Conservation (phyloP, 208 protist species). For the Crithidia thermophila region DNA sequence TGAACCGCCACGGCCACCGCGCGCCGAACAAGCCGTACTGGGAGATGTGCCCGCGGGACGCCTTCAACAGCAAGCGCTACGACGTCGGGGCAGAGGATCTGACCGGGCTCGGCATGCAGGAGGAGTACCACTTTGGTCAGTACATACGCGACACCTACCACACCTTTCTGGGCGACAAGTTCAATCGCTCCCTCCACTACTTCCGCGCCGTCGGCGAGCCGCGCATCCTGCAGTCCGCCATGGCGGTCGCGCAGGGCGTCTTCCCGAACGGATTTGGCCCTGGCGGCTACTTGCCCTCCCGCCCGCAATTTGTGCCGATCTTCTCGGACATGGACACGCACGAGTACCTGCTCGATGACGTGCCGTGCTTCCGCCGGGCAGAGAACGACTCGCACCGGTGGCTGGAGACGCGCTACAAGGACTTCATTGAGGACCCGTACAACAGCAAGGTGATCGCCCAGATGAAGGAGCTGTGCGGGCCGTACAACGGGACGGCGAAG, state of each 20-base stretch:
- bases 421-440: constrained; percentile 51
- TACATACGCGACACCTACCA: constrained; percentile 62
- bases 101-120: constrained; percentile 75
- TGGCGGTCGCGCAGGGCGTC: constrained; percentile 74
- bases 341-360: constrained; percentile 86
- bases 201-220: constrained; percentile 87
- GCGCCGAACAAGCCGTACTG: constrained; percentile 82
- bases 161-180: constrained; percentile 66
- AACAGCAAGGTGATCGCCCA: constrained; percentile 39
- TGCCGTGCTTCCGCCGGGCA: constrained; percentile 82
- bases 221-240: constrained; percentile 80
- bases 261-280: constrained; percentile 85
- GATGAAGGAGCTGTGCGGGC: constrained; percentile 66
- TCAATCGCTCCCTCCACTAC: constrained; percentile 79
- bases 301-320: constrained; percentile 82
- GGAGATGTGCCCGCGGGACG: constrained; percentile 70
- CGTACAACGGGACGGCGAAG: constrained; percentile 26
- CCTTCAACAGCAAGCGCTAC: constrained; percentile 51
- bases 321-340: constrained; percentile 90
- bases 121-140: constrained; percentile 75
- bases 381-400: constrained; percentile 73
- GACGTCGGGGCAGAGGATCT: constrained; percentile 73
- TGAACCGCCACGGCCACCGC: constrained; percentile 85
- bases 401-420: constrained; percentile 42
- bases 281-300: constrained; percentile 63